Base-by-base conservation (phyloP, 768 basidiomycete genomes). In the Macrolepiota fuliginosa region DNA sequence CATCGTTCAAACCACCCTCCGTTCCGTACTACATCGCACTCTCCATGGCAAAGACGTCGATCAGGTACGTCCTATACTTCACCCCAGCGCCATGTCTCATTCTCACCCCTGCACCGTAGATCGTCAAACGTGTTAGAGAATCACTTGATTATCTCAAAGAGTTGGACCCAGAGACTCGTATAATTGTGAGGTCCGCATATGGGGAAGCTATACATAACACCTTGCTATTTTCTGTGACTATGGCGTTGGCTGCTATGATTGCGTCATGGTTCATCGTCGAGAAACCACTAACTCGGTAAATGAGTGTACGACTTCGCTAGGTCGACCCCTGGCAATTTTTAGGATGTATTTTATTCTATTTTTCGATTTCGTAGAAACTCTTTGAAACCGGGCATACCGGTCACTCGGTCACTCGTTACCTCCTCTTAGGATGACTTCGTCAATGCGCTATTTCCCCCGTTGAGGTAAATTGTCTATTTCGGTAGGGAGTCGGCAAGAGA, bases 221-320 rank as follows among this genome's bases (percentile, higher is more conserved):
- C 1, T 76, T 87, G 64, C 77, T 74, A 68, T 83, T 86, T 67
- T 75, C 78, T 0, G 75, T 79, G 12, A 68, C 64, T 4, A 69
- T 84, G 70, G 78, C 79, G 3, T 70, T 68, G 1, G 73, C 73
- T 40, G 76, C 79, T 0, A 66, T 82, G 9, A n/a, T 83, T 7
- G 73, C 79, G 1, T 79, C 83, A 1, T 54, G 79, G 4, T 86
- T 83, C 62, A 83, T 88, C 45, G 82, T 78, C 56, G 85, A 85
- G 67, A 83, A 79, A 66, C 66, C 75, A 1, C 70, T 80, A 10
- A 63, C 61, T 52, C 52, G 57, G 13, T 60, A 50, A 7, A 32
- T 7, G 54, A 58, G 29, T 32, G 29, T 32, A 32, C 29, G 29
- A 32, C 29, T 32, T 32, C 7, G 7, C 29, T 7, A 7, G 29